Percentiles rank a stretch among this genome's conserved stretches.
phyloP scores from a whole-genome alignment of 2,329 filamentous ascomycete species.

The Claviceps sp. region DNA sequence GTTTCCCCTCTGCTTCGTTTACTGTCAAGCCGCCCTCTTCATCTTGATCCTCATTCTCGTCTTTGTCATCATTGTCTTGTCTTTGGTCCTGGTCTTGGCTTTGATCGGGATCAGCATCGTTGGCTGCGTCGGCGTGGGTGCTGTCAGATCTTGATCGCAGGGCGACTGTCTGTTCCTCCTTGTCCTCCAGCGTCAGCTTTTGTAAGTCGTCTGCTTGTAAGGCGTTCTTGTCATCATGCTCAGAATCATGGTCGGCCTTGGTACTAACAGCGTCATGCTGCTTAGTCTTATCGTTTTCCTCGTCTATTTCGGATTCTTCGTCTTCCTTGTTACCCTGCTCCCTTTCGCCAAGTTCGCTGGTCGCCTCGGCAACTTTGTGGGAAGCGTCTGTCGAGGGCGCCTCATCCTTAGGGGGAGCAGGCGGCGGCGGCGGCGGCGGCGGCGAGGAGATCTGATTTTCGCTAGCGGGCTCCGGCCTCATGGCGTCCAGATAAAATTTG shows the following conservation, averaged over 20 bases:
- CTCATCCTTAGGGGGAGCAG: slow-evolving; percentile 15
- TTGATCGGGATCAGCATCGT: slow-evolving; percentile 14
- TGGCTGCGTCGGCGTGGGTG: slow-evolving; percentile 9
- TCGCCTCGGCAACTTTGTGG: slow-evolving; percentile 7
- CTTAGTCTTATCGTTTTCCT: slow-evolving; percentile 12
- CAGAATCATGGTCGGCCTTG: slow-evolving; percentile 10
- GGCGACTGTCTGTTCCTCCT: slow-evolving; percentile 39
- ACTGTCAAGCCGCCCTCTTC: slow-evolving; percentile 18
- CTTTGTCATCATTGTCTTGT: slow-evolving; percentile 10
- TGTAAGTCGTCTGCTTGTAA: slow-evolving; percentile 31
- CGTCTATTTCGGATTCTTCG: background rate
- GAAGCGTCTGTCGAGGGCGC: slow-evolving; percentile 15
- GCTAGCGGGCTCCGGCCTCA: slow-evolving; percentile 30
- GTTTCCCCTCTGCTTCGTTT: slow-evolving; percentile 22
- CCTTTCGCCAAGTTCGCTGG: slow-evolving; percentile 13
- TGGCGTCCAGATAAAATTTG: slow-evolving; percentile 88
- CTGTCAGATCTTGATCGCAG: slow-evolving; percentile 25
- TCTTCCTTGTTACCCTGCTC: slow-evolving; percentile 9
- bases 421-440: slow-evolving; percentile 14
- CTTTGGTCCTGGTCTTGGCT: slow-evolving; percentile 9
- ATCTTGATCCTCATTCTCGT: slow-evolving; percentile 7
- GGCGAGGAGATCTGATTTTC: slow-evolving; percentile 16
- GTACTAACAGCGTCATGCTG: slow-evolving; percentile 13
- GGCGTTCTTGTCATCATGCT: slow-evolving; percentile 23
- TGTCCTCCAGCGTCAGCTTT: slow-evolving; percentile 42